Conservation (phyloP, 2,329 filamentous ascomycete genomes). For the Penicillium sp. region DNA sequence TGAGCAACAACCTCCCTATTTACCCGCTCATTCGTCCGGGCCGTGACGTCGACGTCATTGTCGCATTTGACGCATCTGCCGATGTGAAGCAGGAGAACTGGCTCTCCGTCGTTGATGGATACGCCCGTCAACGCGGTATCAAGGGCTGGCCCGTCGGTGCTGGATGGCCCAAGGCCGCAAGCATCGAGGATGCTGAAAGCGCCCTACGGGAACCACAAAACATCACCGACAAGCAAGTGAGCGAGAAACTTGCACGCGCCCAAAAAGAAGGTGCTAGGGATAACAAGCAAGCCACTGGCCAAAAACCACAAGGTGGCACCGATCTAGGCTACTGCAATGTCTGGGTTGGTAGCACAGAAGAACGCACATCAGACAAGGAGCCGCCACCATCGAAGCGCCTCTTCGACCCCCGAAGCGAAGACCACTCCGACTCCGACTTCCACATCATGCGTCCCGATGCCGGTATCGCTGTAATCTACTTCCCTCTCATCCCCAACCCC, state of each 20-base stretch:
- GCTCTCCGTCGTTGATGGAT: slow-evolving; percentile 90
- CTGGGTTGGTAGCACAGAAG: slow-evolving; percentile 85
- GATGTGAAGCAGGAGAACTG: slow-evolving; percentile 95
- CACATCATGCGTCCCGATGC: slow-evolving; percentile 74
- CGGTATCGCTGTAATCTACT: slow-evolving; percentile 86
- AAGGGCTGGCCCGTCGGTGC: slow-evolving; percentile 93
- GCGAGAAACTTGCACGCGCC: slow-evolving; percentile 65
- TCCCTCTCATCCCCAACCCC: slow-evolving; percentile 83
- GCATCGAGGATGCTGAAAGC: slow-evolving; percentile 60
- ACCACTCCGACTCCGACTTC: slow-evolving; percentile 66
- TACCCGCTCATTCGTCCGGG: slow-evolving; percentile 90
- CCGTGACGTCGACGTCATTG: slow-evolving; percentile 81
- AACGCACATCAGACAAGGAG: slow-evolving; percentile 62
- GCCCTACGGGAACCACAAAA: slow-evolving; percentile 71
- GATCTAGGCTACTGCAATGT: slow-evolving; percentile 89
- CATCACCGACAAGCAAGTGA: slow-evolving; percentile 60
- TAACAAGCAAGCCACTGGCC: neutral
- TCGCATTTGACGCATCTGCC: slow-evolving; percentile 92
- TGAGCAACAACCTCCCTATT: slow-evolving; percentile 97
- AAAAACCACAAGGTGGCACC: slow-evolving; percentile 27
- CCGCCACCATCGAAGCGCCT: slow-evolving; percentile 55
- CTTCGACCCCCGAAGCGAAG: slow-evolving; percentile 48
- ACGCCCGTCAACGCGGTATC: slow-evolving; percentile 83
- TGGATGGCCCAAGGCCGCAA: slow-evolving; percentile 79
- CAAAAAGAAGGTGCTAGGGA: slow-evolving; percentile 33